Evolutionary conservation across 2,329 filamentous ascomycete species (phyloP), one percentile per base, ranked within the genome.

Genomic region (Curvularia lunata): DNA sequence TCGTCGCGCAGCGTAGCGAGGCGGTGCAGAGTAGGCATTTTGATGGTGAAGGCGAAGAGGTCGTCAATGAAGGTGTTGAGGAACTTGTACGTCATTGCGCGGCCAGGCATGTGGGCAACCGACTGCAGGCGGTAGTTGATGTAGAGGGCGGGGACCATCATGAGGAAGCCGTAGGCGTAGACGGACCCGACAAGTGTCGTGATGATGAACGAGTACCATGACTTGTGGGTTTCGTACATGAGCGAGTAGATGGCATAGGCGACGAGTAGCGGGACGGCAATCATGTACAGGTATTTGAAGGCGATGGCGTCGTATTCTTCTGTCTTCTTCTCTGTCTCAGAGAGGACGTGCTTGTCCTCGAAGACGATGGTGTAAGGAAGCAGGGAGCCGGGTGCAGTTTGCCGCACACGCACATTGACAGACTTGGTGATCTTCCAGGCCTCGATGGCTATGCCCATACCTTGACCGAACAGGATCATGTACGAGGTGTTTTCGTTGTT

Each of bases 51-150:
- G 2, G 95, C 95, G 74, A 99, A 99, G 30, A 99, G 83, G 74
- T 99, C 95, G 78, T 99, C 95, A 76, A 99, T 98, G 77, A 99
- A 99, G 5, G 95, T 98, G 81, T 98, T 97, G 65, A 98, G 82
- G 80, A 97, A 97, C 81, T 98, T 97, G 85, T 97, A 97, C 77
- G 89, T 94, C 92, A 99, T 95, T 47, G 95, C 92, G 80, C 92
- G 94, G 66, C 85, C 91, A 1, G 95, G 93, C 94, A 99, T 97
- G 80, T 99, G 95, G 10, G 95, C 95, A 32, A 98, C 91, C 66
- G 82, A 85, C 77, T 86, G 97, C 67, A 99, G 86, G 12, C 94
- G 89, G 83, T 99, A 99, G 84, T 99, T 99, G 86, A 99, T 99
- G 82, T 98, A 99, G 32, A 99, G 83, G 58, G 88, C 90, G 13